Evolutionary conservation across 2,329 filamentous ascomycete genomes (phyloP).

Genomic region (Coniochaeta hoffmannii): DNA sequence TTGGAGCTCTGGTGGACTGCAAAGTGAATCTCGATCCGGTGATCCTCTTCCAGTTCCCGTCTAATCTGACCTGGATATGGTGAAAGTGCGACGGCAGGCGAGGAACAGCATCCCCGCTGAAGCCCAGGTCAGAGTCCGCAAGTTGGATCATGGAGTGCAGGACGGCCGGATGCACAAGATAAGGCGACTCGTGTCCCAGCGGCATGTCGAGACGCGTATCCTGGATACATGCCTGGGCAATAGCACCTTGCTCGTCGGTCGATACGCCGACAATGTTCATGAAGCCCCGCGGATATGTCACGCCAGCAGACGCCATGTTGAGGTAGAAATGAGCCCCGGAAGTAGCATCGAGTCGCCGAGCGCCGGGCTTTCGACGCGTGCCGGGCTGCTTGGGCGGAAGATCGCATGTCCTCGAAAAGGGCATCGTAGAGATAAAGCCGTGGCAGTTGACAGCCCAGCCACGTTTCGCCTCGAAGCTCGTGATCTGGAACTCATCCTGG

Average conservation of each 20-base stretch:
- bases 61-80: background rate
- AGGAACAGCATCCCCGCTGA: background rate
- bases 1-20: background rate
- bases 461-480: constrained; percentile 18
- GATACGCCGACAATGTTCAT: background rate
- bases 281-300: background rate
- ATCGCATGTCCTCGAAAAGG: constrained; percentile 14
- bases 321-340: constrained; percentile 1
- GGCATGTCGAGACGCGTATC: constrained; percentile 2
- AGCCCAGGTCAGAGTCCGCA: background rate
- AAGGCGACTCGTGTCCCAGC: background rate
- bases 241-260: background rate
- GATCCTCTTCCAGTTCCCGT: background rate
- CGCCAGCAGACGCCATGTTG: background rate
- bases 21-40: background rate
- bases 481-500: constrained; percentile 23
- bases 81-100: background rate
- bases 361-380: constrained; percentile 3
- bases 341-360: constrained; percentile 3
- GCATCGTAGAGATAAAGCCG: background rate
- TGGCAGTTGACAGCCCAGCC: constrained; percentile 18
- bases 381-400: constrained; percentile 21
- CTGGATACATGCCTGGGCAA: background rate
- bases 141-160: background rate
- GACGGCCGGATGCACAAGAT: background rate